Percentiles rank a stretch among this genome's conserved stretches.
phyloP scores from a whole-genome alignment of 1,139 yeast genomes.

The Suhomyces maxii region DNA sequence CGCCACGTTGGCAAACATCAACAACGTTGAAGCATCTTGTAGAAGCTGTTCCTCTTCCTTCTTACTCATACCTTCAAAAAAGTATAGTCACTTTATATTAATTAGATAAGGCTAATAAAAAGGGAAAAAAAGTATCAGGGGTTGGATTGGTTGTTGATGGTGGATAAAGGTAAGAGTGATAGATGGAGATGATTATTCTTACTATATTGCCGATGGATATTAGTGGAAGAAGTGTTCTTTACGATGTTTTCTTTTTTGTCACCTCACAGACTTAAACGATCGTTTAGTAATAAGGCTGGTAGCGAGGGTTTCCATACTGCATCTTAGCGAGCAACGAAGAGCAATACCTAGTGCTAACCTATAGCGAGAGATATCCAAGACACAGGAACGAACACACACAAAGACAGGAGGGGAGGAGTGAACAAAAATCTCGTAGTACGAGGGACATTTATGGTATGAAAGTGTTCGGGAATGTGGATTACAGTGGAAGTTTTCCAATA shows the following conservation, averaged over 20 bases:
- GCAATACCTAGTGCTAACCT: not conserved
- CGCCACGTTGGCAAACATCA: conserved; percentile 63
- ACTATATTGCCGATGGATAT: too few species aligned
- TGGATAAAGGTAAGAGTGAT: not conserved
- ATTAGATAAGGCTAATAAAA: not conserved
- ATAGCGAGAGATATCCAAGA: not conserved
- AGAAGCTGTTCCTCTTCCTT: conserved; percentile 43
- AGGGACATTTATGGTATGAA: not conserved
- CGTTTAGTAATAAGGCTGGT: conserved; percentile 7
- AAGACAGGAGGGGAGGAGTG: too few species aligned
- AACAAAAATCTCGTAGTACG: too few species aligned
- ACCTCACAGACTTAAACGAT: conserved; percentile 10
- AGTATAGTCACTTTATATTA: too few species aligned
- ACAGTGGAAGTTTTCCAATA: not conserved
- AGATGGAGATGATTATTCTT: not conserved
- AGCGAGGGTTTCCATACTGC: not conserved
- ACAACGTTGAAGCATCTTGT: conserved; percentile 64
- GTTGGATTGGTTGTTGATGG: not conserved
- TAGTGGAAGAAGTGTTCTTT: too few species aligned
- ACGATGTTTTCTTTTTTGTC: not conserved
- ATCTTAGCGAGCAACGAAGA: not conserved
- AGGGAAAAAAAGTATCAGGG: not conserved
- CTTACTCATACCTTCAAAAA: conserved; percentile 10
- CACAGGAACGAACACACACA: too few species aligned
- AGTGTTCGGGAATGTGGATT: not conserved